A percentile compares a stretch with the other conserved stretches of the same genome.
Evolutionary conservation across 768 basidiomycete species (phyloP).

Genomic region (Mycena albidolilacea): DNA sequence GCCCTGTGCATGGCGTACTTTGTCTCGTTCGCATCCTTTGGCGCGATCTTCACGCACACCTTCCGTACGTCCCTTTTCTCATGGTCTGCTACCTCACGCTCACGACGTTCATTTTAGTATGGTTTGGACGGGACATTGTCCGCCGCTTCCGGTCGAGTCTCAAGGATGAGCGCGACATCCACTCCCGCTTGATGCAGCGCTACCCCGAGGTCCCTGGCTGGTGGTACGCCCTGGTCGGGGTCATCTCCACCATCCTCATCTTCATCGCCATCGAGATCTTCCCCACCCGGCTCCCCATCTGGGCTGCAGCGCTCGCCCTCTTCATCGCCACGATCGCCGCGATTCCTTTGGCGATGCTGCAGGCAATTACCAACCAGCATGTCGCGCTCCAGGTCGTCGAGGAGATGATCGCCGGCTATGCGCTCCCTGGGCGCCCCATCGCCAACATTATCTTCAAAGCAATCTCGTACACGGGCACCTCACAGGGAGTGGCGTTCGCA

Average conservation of each 20-base stretch:
- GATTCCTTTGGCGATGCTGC: slow-evolving; percentile 84
- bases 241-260: slow-evolving; percentile 69
- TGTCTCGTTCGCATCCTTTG: slow-evolving; percentile 81
- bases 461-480: slow-evolving; percentile 68
- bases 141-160: slow-evolving; percentile 78
- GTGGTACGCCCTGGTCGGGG: slow-evolving; percentile 78
- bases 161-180: slow-evolving; percentile 86
- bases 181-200: slow-evolving; percentile 84
- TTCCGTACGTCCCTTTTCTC: slow-evolving; percentile 64
- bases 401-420: slow-evolving; percentile 84
- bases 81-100: slow-evolving; percentile 11
- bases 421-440: slow-evolving; percentile 83
- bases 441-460: slow-evolving; percentile 89
- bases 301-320: slow-evolving; percentile 75
- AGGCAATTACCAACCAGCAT: slow-evolving; percentile 90
- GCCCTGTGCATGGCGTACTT: slow-evolving; percentile 80
- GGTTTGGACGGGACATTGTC: slow-evolving; percentile 86
- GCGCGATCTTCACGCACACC: slow-evolving; percentile 84
- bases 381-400: slow-evolving; percentile 77
- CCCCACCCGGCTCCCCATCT: slow-evolving; percentile 85
- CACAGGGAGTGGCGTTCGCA: slow-evolving; percentile 76
- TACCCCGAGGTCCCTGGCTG: slow-evolving; percentile 84
- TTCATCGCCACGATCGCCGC: slow-evolving; percentile 65
- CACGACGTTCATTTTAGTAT: slow-evolving; percentile 63
- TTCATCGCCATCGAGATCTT: slow-evolving; percentile 78